phyloP scores from a whole-genome alignment of 78 protist species.

The Dictyostelium purpureum region DNA sequence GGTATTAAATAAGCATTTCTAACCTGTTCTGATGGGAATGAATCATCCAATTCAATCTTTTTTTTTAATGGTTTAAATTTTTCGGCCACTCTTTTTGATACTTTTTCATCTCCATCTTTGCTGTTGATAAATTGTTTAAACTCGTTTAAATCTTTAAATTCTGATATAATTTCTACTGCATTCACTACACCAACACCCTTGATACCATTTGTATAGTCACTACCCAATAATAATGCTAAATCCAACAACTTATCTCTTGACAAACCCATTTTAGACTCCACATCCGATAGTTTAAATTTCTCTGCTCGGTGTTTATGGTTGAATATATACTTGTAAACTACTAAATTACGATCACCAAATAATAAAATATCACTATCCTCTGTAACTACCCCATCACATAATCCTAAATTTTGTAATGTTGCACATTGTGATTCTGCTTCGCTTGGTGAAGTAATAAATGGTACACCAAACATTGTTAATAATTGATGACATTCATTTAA shows the following conservation, averaged over 20 bases:
- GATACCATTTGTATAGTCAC: slow-evolving; percentile 81
- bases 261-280: slow-evolving; percentile 8
- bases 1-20: slow-evolving; percentile 33
- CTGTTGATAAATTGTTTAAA: slow-evolving; percentile 11
- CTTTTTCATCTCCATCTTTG: neutral
- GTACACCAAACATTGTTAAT: slow-evolving; percentile 81
- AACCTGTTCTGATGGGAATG: slow-evolving; percentile 52
- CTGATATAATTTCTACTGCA: slow-evolving; percentile 77
- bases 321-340: slow-evolving; percentile 57
- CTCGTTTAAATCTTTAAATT: slow-evolving; percentile 44
- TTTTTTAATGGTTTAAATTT: neutral
- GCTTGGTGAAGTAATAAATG: slow-evolving; percentile 71
- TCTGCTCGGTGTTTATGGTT: slow-evolving; percentile 16
- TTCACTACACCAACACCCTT: slow-evolving; percentile 80
- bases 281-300: neutral
- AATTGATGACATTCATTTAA: slow-evolving; percentile 51
- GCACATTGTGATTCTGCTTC: slow-evolving; percentile 91
- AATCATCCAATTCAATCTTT: neutral
- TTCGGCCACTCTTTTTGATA: neutral
- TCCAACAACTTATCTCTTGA: slow-evolving; percentile 26
- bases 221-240: slow-evolving; percentile 44
- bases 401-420: slow-evolving; percentile 7
- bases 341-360: slow-evolving; percentile 52
- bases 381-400: slow-evolving; percentile 85
- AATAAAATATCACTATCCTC: slow-evolving; percentile 79